Evolutionary conservation across 192 early-diverging fungal species (phyloP), one percentile per base, ranked within the genome.

Genomic region (Linderina pennispora): DNA sequence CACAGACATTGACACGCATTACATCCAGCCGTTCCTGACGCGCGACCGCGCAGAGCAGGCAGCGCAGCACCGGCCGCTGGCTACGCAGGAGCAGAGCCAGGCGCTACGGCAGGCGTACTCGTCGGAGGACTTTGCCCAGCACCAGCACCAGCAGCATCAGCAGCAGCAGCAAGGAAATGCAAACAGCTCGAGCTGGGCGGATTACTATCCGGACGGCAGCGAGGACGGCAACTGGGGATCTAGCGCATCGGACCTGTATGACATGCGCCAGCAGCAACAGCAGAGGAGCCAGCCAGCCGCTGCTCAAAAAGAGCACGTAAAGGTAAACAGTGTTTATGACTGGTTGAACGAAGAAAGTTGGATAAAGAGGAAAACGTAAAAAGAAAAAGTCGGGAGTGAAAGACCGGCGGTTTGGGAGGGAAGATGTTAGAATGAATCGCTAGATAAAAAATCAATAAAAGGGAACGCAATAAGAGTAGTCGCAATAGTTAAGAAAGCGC

Each of bases 1-100:
- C 8, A 58, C 58, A 33, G 66, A 69, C 39, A 33, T 69, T 36
- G 66, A 69, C 55, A 40, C 42, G 25, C 35, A 69, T 43, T 69
- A 69, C 31, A 51, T 69, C 18, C 66, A 53, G 50, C 66, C 66
- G 17, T 32, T 69, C 23, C 55, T 69, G 31, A 61, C 46, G 3
- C 11, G 6, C 11, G 28, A 31, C 28, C 5, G 28, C 28, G 28
- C n/a, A 39, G 20, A 23, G 23, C 7, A 44, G 39, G 36, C 45
- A 11, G 20, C 26, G 23, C 13, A 41, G 28, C 20, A 15, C 26
- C 3, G 38, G 35, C 17, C 50, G 21, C 19, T 24, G 25, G 22
- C 20, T 11, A 0, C 36, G 24, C 37, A 36, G 15, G 34, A 52
- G 50, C 40, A 43, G 21, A 24, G 15, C 20, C 36, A 45, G 16